Base-by-base conservation (phyloP, 208 protist species). In the Acanthamoeba royreba region DNA sequence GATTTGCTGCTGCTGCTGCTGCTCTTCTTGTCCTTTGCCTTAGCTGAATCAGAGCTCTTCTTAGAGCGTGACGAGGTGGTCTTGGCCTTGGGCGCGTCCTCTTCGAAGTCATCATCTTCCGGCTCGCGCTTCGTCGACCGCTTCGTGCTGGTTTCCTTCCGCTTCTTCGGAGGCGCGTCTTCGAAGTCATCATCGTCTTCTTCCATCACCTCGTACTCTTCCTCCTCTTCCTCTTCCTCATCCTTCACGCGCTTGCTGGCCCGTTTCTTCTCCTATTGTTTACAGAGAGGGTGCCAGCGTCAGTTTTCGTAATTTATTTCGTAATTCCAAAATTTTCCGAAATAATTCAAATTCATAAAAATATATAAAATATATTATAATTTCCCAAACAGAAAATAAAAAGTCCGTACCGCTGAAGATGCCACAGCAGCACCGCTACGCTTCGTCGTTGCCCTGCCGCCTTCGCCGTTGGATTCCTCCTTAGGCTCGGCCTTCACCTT, bases 51-150 rank as follows among this genome's bases (percentile, higher is more conserved):
- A 35, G 58, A 69, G 58, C 28, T 35, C 33, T 69, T 69, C 33
- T 69, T 31, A 4, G 58, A 69, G 28, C 33, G 28, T 69, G 33
- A n/a, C 28, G 58, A 69, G 28, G 28, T 69, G 58, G 28, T 69
- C 58, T n/a, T 31, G 4, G 28, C 33, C 5, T 89, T 89, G 35
- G 2, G 69, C 46, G 53, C 49, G 4, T 89, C 53, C 9, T 91
- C 85, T 42, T 74, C 85, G 28, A 92, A 92, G 43, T 92, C 85
- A 40, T 90, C 83, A n/a, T 69, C 58, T 69, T 69, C 58, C 28
- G 28, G 28, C 33, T 69, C 58, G 58, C 58, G 28, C 4, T 69
- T 31, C 33, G 28, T 69, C 58, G n/a, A n/a, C 33, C 33, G 19
- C n/a, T 61, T 61, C 22, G 53, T 61, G n/a, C 53, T 61, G 22